phyloP scores from a whole-genome alignment of 1,284 basidiomycete genomes.

The Cutaneotrichosporon daszewskae region DNA sequence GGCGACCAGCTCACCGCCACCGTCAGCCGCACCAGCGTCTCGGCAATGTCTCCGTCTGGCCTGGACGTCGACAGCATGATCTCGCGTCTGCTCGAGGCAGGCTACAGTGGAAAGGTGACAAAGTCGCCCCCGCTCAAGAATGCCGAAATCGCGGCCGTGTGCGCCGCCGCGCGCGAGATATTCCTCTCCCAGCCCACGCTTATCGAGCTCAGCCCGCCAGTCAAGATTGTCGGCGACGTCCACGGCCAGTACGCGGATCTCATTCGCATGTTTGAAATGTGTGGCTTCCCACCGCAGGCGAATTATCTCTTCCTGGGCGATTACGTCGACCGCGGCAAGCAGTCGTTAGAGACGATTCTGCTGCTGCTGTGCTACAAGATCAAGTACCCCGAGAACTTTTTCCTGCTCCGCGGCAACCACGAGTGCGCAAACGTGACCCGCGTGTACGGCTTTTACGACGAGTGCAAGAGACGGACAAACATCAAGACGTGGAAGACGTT shows the following conservation, averaged over 20 bases:
- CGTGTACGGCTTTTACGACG: constrained; percentile 99
- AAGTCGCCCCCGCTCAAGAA: constrained; percentile 97
- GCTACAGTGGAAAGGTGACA: constrained; percentile 95
- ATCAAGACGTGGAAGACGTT: constrained; percentile 99
- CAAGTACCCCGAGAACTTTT: constrained; percentile 99
- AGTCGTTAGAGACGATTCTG: constrained; percentile 95
- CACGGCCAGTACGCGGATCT: constrained; percentile 99
- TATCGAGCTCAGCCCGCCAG: constrained; percentile 94
- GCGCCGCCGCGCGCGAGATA: constrained; percentile 93
- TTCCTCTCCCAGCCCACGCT: constrained; percentile 95
- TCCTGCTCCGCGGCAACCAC: constrained; percentile 94
- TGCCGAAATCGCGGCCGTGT: constrained; percentile 89
- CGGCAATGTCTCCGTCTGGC: constrained; percentile 14
- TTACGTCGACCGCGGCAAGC: constrained; percentile 98
- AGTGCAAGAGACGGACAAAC: constrained; percentile 98
- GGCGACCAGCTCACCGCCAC: constrained; percentile 34
- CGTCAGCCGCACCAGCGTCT: constrained; percentile 31
- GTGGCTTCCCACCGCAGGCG: constrained; percentile 92
- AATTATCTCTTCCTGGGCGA: constrained; percentile 99
- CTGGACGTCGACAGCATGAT: constrained; percentile 99
- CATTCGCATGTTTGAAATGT: constrained; percentile 98
- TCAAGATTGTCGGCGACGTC: constrained; percentile 99
- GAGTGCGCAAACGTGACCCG: constrained; percentile 99
- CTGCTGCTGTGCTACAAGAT: constrained; percentile 98
- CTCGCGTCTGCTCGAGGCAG: constrained; percentile 87